Base-by-base conservation (phyloP, 495 filamentous ascomycete genomes). In the Viridothelium virens region DNA sequence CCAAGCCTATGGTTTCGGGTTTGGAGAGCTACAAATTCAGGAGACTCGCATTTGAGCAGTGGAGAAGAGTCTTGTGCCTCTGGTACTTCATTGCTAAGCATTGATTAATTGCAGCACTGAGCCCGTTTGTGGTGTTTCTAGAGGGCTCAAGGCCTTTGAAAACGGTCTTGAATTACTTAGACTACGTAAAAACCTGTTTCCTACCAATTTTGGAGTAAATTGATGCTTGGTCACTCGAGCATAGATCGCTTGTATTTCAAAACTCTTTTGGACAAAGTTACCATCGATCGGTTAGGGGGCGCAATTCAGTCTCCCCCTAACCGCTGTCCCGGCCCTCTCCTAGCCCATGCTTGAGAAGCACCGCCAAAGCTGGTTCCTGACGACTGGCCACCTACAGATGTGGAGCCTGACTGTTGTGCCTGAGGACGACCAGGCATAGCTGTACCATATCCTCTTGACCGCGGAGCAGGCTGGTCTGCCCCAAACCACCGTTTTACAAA, bases 401-500 rank as follows among this genome's bases (percentile, higher is more conserved):
- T 36, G 36, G 53, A 59, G 36, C 31, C 36, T 33, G 53, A 59
- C 14, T 53, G 11, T 53, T 59, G 53, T 14, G 25, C 31, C 6
- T 18, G 25, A 7, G 53, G 53, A 7, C 6, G 53, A 36, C 11
- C 53, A 7, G 53, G 25, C 33, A 59, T 34, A 34, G 53, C 53
- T 36, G 53, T 59, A 10, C 53, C 53, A 3, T 11, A 11, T 10
- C 53, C 31, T 7, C 25, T 33, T 3, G 18, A 18, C 7, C 53
- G n/a, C 9, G 53, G 53, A 7, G 1, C 25, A n/a, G 5, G 53
- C 56, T 61, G 12, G 48, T 59, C 18, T 10, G 31, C 31, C 4
- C 44, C 77, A 68, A 91, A 89, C 69, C 86, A 81, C 56, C 83
- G 77, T 63, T 81, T 84, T 63, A 96, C 73, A 63, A 89, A 83